phyloP scores from a whole-genome alignment of 2,329 filamentous ascomycete species.

The Ophiostoma himal-ulmi region DNA sequence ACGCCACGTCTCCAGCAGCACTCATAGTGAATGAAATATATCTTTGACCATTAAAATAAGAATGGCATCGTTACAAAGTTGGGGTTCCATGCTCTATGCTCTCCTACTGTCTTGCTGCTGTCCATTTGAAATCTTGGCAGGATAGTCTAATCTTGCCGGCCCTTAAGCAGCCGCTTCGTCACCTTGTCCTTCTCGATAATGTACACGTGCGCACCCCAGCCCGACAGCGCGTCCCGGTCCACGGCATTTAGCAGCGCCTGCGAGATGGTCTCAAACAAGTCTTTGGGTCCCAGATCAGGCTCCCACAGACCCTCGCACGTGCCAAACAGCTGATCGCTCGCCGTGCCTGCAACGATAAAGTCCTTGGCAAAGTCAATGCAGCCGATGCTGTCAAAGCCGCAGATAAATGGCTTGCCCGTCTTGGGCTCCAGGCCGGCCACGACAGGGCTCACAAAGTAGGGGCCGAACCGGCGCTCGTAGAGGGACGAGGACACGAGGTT shows the following conservation, averaged over 20 bases:
- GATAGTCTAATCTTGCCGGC: slow-evolving; percentile 74
- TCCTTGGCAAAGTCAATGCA: slow-evolving; percentile 99
- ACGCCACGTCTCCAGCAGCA: not conserved
- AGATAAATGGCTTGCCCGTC: slow-evolving; percentile 93
- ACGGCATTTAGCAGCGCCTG: slow-evolving; percentile 93
- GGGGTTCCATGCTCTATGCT: not conserved
- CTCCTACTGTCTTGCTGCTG: not conserved
- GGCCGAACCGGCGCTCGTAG: slow-evolving; percentile 94
- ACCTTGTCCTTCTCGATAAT: slow-evolving; percentile 99
- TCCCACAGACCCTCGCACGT: slow-evolving; percentile 98
- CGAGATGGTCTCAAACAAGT: slow-evolving; percentile 97
- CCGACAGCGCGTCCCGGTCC: slow-evolving; percentile 91
- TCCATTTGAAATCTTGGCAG: not conserved
- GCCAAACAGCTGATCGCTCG: slow-evolving; percentile 95
- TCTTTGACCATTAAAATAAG: slow-evolving; percentile 12
- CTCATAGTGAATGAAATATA: not conserved
- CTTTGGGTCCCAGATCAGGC: slow-evolving; percentile 88
- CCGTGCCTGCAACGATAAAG: slow-evolving; percentile 96
- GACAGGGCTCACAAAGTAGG: slow-evolving; percentile 92
- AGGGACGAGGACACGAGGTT: slow-evolving; percentile 87
- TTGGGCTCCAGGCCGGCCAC: slow-evolving; percentile 93
- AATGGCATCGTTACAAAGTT: slow-evolving; percentile 23
- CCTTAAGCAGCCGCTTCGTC: slow-evolving; percentile 96
- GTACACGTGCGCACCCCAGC: slow-evolving; percentile 98
- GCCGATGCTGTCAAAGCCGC: slow-evolving; percentile 97